A percentile compares a stretch with the other conserved stretches of the same genome.
These are phyloP conservation scores for Bassia scoparia DNA, from an alignment of 148 eudicot species.

Conservation along the genomic window DNA sequence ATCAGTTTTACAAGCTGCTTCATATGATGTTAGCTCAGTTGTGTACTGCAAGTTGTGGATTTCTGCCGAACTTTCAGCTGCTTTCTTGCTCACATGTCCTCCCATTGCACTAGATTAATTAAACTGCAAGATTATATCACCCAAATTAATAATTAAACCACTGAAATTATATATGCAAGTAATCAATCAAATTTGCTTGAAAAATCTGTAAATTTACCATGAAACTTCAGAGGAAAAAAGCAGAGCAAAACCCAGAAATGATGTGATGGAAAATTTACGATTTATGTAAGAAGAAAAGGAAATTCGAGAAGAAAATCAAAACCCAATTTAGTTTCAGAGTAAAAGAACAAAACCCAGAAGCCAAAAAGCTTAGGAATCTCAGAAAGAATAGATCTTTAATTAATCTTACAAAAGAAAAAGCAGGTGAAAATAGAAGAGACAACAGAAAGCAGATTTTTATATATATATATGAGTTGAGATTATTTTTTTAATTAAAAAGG, in stretches of 20 bases:
- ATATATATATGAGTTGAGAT: background rate
- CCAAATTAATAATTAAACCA: slow-evolving; percentile 10
- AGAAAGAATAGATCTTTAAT: slow-evolving; percentile 21
- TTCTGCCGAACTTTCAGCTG: slow-evolving; percentile 48
- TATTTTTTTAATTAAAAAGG: background rate
- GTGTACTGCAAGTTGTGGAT: slow-evolving; percentile 46
- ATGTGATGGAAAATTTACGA: background rate
- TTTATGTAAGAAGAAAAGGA: background rate
- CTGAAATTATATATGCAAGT: no score
- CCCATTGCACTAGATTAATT: slow-evolving; percentile 49
- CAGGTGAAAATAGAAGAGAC: background rate
- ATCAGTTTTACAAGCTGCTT: slow-evolving; percentile 70
- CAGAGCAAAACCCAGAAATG: slow-evolving; percentile 11
- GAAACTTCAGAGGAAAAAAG: background rate
- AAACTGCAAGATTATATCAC: slow-evolving; percentile 3
- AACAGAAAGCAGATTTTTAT: slow-evolving; percentile 7
- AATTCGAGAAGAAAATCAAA: slow-evolving; percentile 1
- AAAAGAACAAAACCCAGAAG: slow-evolving; percentile 25
- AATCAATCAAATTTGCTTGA: no score
- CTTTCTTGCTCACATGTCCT: slow-evolving; percentile 62
- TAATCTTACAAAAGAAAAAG: background rate
- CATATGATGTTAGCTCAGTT: slow-evolving; percentile 64
- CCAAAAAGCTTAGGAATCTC: background rate
- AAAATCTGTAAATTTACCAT: slow-evolving; percentile 15
- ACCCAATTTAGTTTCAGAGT: slow-evolving; percentile 17